A percentile compares a stretch with the other conserved stretches of the same genome.
These are phyloP conservation scores for Lenwebbia sp. DNA, from an alignment of 345 rosid species.

Conservation along the genomic window DNA sequence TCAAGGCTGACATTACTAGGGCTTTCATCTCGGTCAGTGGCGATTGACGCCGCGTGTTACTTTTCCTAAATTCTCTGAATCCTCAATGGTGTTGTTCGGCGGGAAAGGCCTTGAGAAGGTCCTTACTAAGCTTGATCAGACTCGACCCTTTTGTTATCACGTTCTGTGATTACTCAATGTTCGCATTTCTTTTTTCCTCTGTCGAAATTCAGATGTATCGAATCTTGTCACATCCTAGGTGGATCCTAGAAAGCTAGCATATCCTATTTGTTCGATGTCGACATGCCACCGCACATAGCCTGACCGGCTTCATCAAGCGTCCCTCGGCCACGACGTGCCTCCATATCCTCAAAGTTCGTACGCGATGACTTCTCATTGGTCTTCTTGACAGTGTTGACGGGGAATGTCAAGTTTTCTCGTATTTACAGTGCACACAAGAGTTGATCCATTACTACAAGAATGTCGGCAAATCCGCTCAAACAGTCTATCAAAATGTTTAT, in stretches of 20 bases:
- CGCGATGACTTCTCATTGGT: neutral
- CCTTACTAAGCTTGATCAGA: neutral
- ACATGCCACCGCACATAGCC: neutral
- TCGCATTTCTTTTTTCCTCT: neutral
- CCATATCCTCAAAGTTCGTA: neutral
- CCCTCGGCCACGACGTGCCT: neutral
- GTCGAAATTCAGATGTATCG: neutral
- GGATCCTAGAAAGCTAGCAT: neutral
- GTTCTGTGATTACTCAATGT: neutral
- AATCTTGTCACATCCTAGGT: neutral
- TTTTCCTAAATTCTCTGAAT: neutral
- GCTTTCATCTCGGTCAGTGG: neutral
- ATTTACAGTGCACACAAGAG: neutral
- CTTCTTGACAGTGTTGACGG: neutral
- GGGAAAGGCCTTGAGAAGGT: neutral
- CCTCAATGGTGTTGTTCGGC: neutral
- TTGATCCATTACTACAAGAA: neutral
- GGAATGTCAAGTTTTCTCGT: neutral
- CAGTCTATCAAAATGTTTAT: neutral
- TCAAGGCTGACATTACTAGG: neutral
- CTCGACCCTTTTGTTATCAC: neutral
- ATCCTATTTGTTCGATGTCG: neutral
- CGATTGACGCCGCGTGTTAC: neutral
- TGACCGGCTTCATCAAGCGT: neutral
- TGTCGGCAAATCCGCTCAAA: neutral